Percentiles rank a stretch among this genome's conserved stretches.
These are phyloP conservation scores for Eragrostis nindensis DNA, from an alignment of 176 grass and related monocot species.

Conservation along the genomic window DNA sequence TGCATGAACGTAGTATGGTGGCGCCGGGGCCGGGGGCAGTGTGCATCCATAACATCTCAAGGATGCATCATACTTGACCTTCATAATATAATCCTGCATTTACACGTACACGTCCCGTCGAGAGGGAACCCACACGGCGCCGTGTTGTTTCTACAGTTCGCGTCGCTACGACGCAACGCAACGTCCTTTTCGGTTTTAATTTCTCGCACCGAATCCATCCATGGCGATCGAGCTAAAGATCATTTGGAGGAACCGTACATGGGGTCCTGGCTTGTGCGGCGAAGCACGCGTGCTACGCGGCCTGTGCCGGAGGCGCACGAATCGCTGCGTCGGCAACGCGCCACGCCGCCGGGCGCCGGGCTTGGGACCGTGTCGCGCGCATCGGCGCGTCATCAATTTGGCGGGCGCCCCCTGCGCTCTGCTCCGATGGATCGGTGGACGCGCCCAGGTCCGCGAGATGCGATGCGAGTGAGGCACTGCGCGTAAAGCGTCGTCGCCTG, in stretches of 20 bases:
- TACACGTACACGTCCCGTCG: not conserved
- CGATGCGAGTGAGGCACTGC: not conserved
- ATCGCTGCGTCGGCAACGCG: not conserved
- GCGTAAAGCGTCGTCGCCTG: not conserved
- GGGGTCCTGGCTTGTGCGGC: not conserved
- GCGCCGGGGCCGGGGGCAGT: not conserved
- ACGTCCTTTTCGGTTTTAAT: not conserved
- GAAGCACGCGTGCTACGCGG: not conserved
- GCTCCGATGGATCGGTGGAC: not conserved
- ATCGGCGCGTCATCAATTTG: not conserved
- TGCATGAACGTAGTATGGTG: conserved; percentile 12
- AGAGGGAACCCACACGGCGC: not conserved
- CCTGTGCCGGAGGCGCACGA: not conserved
- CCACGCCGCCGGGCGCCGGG: conserved; percentile 18
- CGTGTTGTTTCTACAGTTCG: not conserved
- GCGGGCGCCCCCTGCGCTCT: not conserved
- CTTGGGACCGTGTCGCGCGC: not conserved
- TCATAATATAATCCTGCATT: not conserved
- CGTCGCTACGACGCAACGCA: not conserved
- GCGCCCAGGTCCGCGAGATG: not conserved
- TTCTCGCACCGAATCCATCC: not conserved
- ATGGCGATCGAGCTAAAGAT: not conserved
- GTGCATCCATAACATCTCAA: not conserved
- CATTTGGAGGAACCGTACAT: not conserved
- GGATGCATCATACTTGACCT: not conserved